phyloP scores from a whole-genome alignment of 2,329 filamentous ascomycete genomes.

The Zymoseptoria tritici region DNA sequence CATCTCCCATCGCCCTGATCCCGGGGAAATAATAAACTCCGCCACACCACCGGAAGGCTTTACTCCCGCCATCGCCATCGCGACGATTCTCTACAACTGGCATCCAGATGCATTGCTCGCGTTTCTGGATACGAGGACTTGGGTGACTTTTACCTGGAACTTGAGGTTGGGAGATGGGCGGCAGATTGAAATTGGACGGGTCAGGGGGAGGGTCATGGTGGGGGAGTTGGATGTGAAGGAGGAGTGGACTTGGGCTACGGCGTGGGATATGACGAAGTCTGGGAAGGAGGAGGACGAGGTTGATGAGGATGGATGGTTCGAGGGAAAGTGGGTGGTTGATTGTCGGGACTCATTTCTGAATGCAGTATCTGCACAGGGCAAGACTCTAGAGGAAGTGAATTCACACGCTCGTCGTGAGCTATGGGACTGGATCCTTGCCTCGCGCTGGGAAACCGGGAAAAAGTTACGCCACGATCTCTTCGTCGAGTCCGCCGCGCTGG shows the following conservation, averaged over 20 bases:
- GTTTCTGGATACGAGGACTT: slow-evolving; percentile 12
- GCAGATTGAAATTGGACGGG: slow-evolving; percentile 17
- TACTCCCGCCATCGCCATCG: slow-evolving; percentile 11
- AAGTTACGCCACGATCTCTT: slow-evolving; percentile 13
- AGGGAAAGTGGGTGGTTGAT: background rate
- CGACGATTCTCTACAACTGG: slow-evolving; percentile 18
- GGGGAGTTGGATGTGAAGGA: slow-evolving; percentile 11
- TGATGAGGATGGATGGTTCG: background rate
- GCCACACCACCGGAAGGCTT: background rate
- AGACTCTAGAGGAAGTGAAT: background rate
- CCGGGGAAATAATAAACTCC: background rate
- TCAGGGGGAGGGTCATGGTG: slow-evolving; percentile 15
- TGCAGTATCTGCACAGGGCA: too few species aligned
- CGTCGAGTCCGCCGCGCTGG: slow-evolving; percentile 12
- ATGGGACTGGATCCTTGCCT: background rate
- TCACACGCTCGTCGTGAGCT: background rate
- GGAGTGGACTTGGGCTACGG: slow-evolving; percentile 3
- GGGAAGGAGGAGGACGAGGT: background rate
- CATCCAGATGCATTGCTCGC: slow-evolving; percentile 13
- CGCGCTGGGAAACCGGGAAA: slow-evolving; percentile 13
- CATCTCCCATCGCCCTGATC: background rate
- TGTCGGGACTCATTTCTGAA: background rate
- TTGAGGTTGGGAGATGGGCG: slow-evolving; percentile 4
- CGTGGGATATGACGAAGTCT: background rate
- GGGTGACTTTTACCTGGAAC: slow-evolving; percentile 20